These are phyloP conservation scores for Candida tammaniensis DNA, from an alignment of 805 yeast genomes.

Conservation along the genomic window DNA sequence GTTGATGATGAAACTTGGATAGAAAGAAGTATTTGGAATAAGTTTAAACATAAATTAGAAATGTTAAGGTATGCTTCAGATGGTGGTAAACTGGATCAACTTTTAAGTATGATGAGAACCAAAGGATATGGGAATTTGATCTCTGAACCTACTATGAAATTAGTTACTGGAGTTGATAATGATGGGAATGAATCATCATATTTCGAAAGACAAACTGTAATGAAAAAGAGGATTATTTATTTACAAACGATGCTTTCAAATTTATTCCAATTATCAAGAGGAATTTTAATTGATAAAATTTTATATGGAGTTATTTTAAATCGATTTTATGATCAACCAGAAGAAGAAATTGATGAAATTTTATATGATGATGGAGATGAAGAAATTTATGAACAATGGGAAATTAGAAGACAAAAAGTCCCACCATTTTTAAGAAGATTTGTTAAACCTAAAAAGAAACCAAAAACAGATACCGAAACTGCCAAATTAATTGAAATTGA, in stretches of 20 bases:
- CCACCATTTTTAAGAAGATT: slow-evolving; percentile 28
- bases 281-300: slow-evolving; percentile 16
- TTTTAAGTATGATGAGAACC: slow-evolving; percentile 8
- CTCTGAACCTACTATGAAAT: slow-evolving; percentile 22
- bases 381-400: slow-evolving; percentile 18
- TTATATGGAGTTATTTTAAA: slow-evolving; percentile 6
- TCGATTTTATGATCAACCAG: background rate
- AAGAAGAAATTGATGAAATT: slow-evolving; percentile 2
- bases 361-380: slow-evolving; percentile 7
- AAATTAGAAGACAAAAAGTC: slow-evolving; percentile 16
- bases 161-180: slow-evolving; percentile 23
- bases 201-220: slow-evolving; percentile 13
- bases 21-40: slow-evolving; percentile 34
- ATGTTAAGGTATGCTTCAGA: slow-evolving; percentile 1
- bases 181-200: background rate
- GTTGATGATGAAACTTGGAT: slow-evolving; percentile 58
- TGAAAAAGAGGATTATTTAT: slow-evolving; percentile 19
- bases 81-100: background rate
- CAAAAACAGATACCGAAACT: slow-evolving; percentile 5
- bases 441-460: slow-evolving; percentile 21
- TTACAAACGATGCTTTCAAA: slow-evolving; percentile 19
- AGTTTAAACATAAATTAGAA: slow-evolving; percentile 9
- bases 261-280: slow-evolving; percentile 20
- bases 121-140: slow-evolving; percentile 29
- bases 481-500: slow-evolving; percentile 13